Percentiles rank a stretch among this genome's conserved stretches.
Conservation (phyloP, 2,329 filamentous ascomycete genomes). For the Apiospora hydei region DNA sequence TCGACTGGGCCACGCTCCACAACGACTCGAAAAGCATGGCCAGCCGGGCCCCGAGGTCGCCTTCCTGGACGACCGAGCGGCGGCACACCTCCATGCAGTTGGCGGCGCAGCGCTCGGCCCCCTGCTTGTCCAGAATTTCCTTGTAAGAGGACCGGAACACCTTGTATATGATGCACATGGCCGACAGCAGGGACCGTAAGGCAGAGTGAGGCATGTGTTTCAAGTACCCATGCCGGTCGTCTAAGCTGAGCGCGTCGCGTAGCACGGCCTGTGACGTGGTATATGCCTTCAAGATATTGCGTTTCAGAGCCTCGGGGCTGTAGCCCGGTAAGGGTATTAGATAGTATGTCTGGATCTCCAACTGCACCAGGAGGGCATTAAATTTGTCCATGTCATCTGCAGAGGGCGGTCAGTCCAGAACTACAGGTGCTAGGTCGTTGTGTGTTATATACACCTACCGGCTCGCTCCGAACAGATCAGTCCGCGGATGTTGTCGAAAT, state of each 20-base stretch:
- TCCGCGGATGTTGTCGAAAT: conserved; percentile 56
- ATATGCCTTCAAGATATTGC: conserved; percentile 55
- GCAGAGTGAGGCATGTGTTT: conserved; percentile 58
- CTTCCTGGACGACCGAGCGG: conserved; percentile 55
- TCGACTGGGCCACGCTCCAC: conserved; percentile 47
- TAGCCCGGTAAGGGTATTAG: conserved; percentile 53
- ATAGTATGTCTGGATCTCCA: conserved; percentile 63
- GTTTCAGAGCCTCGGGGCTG: conserved; percentile 48
- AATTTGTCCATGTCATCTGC: conserved; percentile 55
- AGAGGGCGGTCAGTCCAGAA: not conserved
- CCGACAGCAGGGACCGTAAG: conserved; percentile 54
- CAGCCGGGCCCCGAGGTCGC: conserved; percentile 55
- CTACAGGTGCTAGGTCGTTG: not conserved
- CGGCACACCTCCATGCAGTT: conserved; percentile 48
- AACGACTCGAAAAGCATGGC: conserved; percentile 55
- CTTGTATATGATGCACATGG: conserved; percentile 54
- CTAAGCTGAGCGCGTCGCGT: conserved; percentile 50
- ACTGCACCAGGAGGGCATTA: conserved; percentile 55
- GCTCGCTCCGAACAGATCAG: conserved; percentile 55
- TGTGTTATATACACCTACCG: conserved; percentile 43
- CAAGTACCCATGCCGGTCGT: conserved; percentile 47
- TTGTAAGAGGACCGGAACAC: conserved; percentile 54
- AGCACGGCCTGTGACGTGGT: conserved; percentile 56
- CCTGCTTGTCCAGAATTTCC: conserved; percentile 37
- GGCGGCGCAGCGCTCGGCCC: conserved; percentile 35